Base-by-base conservation (phyloP, 2,329 filamentous ascomycete species). In the Proliferodiscus dingleyae region DNA sequence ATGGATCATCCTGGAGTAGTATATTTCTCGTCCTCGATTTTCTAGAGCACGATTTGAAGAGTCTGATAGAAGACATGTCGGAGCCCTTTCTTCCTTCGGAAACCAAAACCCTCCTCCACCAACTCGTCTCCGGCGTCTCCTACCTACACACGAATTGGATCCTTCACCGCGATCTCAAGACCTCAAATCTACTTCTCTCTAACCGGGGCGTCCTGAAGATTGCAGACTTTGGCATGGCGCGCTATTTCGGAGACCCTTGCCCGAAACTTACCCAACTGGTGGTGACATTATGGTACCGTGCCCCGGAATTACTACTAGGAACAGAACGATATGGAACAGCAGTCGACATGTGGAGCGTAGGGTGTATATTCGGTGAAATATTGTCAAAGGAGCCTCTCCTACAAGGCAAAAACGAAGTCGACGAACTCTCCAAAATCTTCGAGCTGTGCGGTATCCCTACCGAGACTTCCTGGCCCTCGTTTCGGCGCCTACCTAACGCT, bases 1-100 rank as follows among this genome's bases (percentile, higher is more conserved):
- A 55, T 46, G 52, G 41, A 50, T 58, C 60, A 52, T 18, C 9
- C 2, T 10, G 1, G 32, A 34, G 16, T 65, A 89, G 84, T 69
- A 85, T 96, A 55, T 94, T 89, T 66, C 80, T 98, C 46, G 93
- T 97, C 52, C 91, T 98, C 75, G 90, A 96, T 63, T 98, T 97
- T 67, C 75, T 96, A 60, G 91, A 97, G 71, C 93, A 98, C 73
- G 93, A 98, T 63, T 81, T 98, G 46, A 95, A 94, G 68, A 87
- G 85, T 45, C 78, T 98, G 46, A 85, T 95, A 53, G 87, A 94
- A 66, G 87, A 94, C 63, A 95, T 97, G 89, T 79, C 85, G 42
- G 88, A 96, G 63, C 89, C 90, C 0, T 98, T 98, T 65, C 77
- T 95, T 45, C 85, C 87, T 1, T 95, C 88, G 33, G 93, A 98